phyloP scores from a whole-genome alignment of 768 basidiomycete species.

The Phylloporus sp. region DNA sequence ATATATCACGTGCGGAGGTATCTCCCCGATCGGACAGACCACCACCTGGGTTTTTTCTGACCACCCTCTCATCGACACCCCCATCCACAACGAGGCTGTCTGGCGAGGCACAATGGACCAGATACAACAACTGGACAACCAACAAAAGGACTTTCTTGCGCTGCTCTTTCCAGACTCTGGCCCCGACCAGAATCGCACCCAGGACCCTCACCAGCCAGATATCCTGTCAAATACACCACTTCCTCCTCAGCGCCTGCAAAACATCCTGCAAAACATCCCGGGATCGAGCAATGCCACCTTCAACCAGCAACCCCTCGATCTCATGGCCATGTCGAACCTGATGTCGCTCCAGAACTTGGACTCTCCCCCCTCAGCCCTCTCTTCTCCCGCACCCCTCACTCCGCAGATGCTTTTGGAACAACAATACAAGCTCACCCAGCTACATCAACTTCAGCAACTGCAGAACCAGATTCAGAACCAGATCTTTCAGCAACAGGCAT shows the following conservation, averaged over 20 bases:
- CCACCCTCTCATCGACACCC: slow-evolving; percentile 3
- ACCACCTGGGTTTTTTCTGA: slow-evolving; percentile 7
- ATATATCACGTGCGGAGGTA: slow-evolving; percentile 9
- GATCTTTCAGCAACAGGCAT: slow-evolving; percentile 87
- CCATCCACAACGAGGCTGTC: neutral
- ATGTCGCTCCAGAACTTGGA: slow-evolving; percentile 49
- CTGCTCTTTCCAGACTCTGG: slow-evolving; percentile 32
- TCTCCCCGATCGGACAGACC: slow-evolving; percentile 1
- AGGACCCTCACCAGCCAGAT: slow-evolving; percentile 23
- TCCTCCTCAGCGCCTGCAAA: slow-evolving; percentile 12
- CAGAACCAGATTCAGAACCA: slow-evolving; percentile 85
- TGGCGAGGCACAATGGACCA: slow-evolving; percentile 18
- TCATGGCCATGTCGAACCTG: slow-evolving; percentile 42
- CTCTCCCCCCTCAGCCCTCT: slow-evolving; percentile 3
- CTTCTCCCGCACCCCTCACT: slow-evolving; percentile 27
- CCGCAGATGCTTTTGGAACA: slow-evolving; percentile 63
- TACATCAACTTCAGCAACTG: slow-evolving; percentile 73
- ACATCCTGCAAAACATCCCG: neutral
- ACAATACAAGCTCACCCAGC: slow-evolving; percentile 72
- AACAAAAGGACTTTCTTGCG: slow-evolving; percentile 35
- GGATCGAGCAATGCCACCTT: slow-evolving; percentile 12
- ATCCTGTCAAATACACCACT: neutral
- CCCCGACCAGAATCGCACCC: slow-evolving; percentile 22
- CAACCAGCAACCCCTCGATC: slow-evolving; percentile 42
- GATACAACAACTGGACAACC: slow-evolving; percentile 25